Evolutionary conservation across 306 rosid genomes (phyloP), one percentile per base, ranked within the genome.

Genomic region (Cucurbita maxima): DNA sequence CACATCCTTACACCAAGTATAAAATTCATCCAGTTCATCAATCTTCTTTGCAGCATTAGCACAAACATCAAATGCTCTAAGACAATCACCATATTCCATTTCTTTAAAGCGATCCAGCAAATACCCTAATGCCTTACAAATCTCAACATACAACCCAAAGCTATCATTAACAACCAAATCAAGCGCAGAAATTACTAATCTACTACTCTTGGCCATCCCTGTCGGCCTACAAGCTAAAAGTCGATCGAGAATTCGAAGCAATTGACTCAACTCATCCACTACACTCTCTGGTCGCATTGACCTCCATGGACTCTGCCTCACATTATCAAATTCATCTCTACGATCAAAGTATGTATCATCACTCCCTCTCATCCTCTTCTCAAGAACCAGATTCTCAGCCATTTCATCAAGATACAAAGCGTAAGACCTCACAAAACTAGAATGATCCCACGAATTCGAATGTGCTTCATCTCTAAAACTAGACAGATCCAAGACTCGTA

Each of bases 391-490:
- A 82, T 76, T 80, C 78, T 85, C 92, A 15, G 88, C 88, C 81
- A 87, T 88, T 78, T 82, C 88, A 41, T 90, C 98, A 30, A 92
- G 87, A 81, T 86, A 92, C 79, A 58, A 71, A 14, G 93, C 91
- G 62, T 87, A 92, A 64, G 81, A 60, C 86, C 85, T 92, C 54
- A 92, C 88, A 56, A 92, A 92, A 58, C 86, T 72, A 0, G 89
- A 84, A 71, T 87, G 87, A 73, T 92, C 91, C 96, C 96, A 88
- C 5, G 96, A 79, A 77, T 76, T 82, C 0, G 93, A 87, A 80
- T 92, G 96, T 25, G 96, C 90, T 75, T 90, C 98, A 48, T 92
- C 98, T 55, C 95, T 79, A 63, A 92, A 92, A 81, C 80, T 88
- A 1, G 84, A 71, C 90, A 92, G 77, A 47, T 88, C 84, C 79